Evolutionary conservation across 257 asterid species (phyloP), one percentile per base, ranked within the genome.

Genomic region (Solanum clarkiae): DNA sequence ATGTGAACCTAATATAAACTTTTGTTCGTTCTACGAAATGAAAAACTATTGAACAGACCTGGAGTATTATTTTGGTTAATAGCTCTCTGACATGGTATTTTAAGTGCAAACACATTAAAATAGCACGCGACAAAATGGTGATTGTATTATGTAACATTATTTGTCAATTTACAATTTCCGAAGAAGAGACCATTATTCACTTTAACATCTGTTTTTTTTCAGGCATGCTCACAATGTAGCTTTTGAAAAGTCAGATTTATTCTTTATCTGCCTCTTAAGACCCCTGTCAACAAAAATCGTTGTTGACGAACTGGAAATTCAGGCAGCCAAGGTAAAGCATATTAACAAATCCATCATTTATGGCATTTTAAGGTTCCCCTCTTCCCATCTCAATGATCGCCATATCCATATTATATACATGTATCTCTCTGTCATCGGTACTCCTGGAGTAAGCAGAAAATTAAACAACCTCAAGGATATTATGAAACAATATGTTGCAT

Each of bases 221-320:
- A 93, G 98, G 92, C 98, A 95, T 82, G 98, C 94, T 47, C 94
- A 92, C 80, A 89, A 92, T 68, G 96, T 95, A 17, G 92, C 94
- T n/a, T 94, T 92, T 45, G 96, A 91, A 80, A 95, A 95, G 90
- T 95, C 98, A 0, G 96, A 95, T 90, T 84, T 94, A 87, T 93
- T 95, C 75, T 95, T 95, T 86, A 88, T 94, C 36, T 94, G 98
- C 89, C 92, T 95, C 92, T 95, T 95, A 88, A 88, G 90, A 80
- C 90, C 98, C 9, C 77, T 92, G 13, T 91, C 98, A 10, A 85
- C 94, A 71, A 86, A 88, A 82, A 94, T 95, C 62, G 45, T 53
- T 84, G 91, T 95, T 13, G 98, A 95, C 84, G 97, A 92, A 89
- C 92, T 87, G 9, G 98, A 95, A 89, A 91, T 95, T 88, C 93